Percentiles rank a stretch among this genome's conserved stretches.
Conservation (phyloP, 371 early-diverging fungal genomes). For the Mucor velutinosus region DNA sequence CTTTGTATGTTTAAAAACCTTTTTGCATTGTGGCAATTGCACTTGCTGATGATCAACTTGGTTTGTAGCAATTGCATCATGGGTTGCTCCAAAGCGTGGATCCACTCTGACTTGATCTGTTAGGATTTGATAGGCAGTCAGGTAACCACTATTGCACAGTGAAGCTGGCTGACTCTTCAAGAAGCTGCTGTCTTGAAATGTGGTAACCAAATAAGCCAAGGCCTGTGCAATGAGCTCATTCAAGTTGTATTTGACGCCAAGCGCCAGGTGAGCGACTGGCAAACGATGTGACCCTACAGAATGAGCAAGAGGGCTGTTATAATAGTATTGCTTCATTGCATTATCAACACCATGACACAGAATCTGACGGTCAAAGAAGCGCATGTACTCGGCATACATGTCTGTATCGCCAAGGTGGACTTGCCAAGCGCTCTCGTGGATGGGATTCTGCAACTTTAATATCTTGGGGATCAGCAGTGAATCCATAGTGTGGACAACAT, state of each 20-base stretch:
- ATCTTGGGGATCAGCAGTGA: slow-evolving; percentile 6
- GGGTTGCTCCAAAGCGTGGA: slow-evolving; percentile 5
- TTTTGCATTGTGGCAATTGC: not conserved
- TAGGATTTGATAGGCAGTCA: slow-evolving; percentile 9
- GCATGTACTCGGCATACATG: slow-evolving; percentile 26
- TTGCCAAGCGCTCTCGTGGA: slow-evolving; percentile 21
- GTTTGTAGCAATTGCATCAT: not conserved
- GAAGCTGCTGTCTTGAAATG: slow-evolving; percentile 17
- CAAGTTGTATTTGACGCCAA: slow-evolving; percentile 31
- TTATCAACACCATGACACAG: slow-evolving; percentile 19
- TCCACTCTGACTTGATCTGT: slow-evolving; percentile 11
- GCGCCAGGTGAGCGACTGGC: slow-evolving; percentile 33
- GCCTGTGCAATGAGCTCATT: slow-evolving; percentile 28
- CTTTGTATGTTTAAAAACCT: not conserved
- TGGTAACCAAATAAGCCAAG: slow-evolving; percentile 33
- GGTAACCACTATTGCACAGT: not conserved
- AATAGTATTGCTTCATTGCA: slow-evolving; percentile 21
- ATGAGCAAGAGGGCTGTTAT: slow-evolving; percentile 1
- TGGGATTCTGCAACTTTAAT: slow-evolving; percentile 3
- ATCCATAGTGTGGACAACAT: not conserved
- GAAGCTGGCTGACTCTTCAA: not conserved
- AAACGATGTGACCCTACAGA: slow-evolving; percentile 26
- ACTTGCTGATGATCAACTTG: not conserved
- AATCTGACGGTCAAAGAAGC: slow-evolving; percentile 32
- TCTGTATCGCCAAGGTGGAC: slow-evolving; percentile 26